Conservation (phyloP, 805 yeast species). For the Lipomyces starkeyi region DNA sequence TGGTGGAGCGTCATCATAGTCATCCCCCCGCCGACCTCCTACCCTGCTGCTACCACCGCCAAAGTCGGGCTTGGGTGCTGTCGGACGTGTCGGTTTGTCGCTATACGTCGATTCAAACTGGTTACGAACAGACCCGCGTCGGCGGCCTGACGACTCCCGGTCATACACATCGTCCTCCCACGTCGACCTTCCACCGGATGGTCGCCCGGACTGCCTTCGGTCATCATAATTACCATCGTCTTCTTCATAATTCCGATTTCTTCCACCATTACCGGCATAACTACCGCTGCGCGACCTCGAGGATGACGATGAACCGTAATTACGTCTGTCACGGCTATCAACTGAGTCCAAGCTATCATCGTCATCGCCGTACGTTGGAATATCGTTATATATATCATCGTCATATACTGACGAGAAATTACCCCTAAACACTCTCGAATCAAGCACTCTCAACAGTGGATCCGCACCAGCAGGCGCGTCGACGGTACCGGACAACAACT, state of each 20-base stretch:
- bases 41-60: slow-evolving; percentile 34
- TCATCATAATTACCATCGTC: slow-evolving; percentile 54
- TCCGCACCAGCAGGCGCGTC: slow-evolving; percentile 93
- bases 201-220: slow-evolving; percentile 38
- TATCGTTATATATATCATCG: slow-evolving; percentile 75
- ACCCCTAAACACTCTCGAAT: slow-evolving; percentile 78
- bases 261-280: slow-evolving; percentile 24
- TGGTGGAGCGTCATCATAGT: slow-evolving; percentile 1
- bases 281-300: slow-evolving; percentile 28
- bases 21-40: slow-evolving; percentile 9
- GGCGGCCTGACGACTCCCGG: slow-evolving; percentile 39
- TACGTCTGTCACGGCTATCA: slow-evolving; percentile 30
- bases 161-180: slow-evolving; percentile 94
- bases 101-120: slow-evolving; percentile 51
- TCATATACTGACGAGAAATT: slow-evolving; percentile 58
- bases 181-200: slow-evolving; percentile 48
- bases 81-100: slow-evolving; percentile 52
- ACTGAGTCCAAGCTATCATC: slow-evolving; percentile 31
- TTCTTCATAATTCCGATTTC: slow-evolving; percentile 38
- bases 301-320: slow-evolving; percentile 12
- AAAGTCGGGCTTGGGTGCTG: slow-evolving; percentile 52
- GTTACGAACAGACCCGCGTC: slow-evolving; percentile 47
- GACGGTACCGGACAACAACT: slow-evolving; percentile 82
- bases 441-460: slow-evolving; percentile 81
- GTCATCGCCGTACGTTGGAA: slow-evolving; percentile 59